These are phyloP conservation scores for Deinandra increscens DNA, from an alignment of 129 eudicot genomes.

Conservation along the genomic window DNA sequence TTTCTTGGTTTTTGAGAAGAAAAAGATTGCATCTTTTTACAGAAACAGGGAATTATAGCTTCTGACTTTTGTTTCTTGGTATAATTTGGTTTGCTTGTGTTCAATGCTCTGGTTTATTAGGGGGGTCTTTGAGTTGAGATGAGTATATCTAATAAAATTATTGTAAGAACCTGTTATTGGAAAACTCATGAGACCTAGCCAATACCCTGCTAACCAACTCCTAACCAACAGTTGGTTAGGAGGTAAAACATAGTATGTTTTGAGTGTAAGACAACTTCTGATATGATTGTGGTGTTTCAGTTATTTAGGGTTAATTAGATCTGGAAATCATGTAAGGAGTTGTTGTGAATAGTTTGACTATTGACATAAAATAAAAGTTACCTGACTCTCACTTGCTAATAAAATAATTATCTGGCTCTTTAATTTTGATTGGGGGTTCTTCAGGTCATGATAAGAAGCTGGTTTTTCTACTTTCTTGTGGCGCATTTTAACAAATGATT, in stretches of 20 bases:
- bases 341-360: too few relatives aligned
- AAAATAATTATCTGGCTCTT: not conserved
- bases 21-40: conserved; percentile 8
- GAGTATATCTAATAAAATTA: not conserved
- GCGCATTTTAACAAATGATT: not conserved
- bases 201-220: too few relatives aligned
- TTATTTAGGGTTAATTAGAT: not conserved
- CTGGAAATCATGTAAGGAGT: too few relatives aligned
- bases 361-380: not conserved
- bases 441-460: not conserved
- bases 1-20: not conserved
- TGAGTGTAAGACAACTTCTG: too few relatives aligned
- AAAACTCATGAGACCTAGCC: too few relatives aligned
- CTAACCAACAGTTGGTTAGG: too few relatives aligned
- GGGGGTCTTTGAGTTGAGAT: conserved; percentile 1
- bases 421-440: not conserved
- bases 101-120: not conserved
- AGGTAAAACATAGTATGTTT: too few relatives aligned
- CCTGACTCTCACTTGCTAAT: not conserved
- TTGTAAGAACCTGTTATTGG: too few relatives aligned
- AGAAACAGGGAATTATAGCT: not conserved
- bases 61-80: conserved; percentile 12
- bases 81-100: not conserved
- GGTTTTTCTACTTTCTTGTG: not conserved
- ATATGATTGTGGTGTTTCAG: too few relatives aligned